These are phyloP conservation scores for Micromonas commoda DNA, from an alignment of 139 green algal genomes.

Conservation along the genomic window DNA sequence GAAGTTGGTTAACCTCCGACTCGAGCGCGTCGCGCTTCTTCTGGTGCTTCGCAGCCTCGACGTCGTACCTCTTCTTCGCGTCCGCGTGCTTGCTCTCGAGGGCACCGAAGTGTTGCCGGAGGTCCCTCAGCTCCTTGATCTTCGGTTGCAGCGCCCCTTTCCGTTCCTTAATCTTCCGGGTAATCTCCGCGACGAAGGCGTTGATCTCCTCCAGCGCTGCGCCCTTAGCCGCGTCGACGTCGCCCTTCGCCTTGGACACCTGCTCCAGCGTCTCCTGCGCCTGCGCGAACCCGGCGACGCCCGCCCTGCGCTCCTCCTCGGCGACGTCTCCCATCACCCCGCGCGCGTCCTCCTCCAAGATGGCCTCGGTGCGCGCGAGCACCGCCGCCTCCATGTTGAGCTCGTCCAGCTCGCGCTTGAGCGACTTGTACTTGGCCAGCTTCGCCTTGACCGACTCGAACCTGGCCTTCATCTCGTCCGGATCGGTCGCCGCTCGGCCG, in stretches of 20 bases:
- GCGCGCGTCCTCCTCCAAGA: neutral
- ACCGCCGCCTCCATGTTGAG: constrained; percentile 2
- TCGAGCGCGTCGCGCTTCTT: neutral
- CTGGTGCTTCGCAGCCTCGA: neutral
- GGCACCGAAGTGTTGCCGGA: constrained; percentile 18
- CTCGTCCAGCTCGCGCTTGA: constrained; percentile 19
- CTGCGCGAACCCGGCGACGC: constrained; percentile 10
- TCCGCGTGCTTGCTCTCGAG: constrained; percentile 23
- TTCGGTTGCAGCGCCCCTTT: constrained; percentile 28
- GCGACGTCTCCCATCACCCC: neutral
- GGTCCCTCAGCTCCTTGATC: constrained; percentile 31
- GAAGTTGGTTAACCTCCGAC: neutral
- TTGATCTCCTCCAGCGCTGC: constrained; percentile 18
- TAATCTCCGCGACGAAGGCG: constrained; percentile 25
- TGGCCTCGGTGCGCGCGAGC: neutral
- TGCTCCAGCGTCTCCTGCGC: constrained; percentile 23
- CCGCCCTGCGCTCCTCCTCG: neutral
- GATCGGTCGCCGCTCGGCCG: neutral
- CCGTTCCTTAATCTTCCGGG: constrained; percentile 26
- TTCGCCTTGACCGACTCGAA: constrained; percentile 24
- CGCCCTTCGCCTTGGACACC: constrained; percentile 27
- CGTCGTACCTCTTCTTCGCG: constrained; percentile 32
- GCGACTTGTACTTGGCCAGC: constrained; percentile 22
- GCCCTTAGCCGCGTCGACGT: constrained; percentile 8
- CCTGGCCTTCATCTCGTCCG: constrained; percentile 16